Conservation (phyloP, 192 early-diverging fungal species). For the Podila clonocystis region DNA sequence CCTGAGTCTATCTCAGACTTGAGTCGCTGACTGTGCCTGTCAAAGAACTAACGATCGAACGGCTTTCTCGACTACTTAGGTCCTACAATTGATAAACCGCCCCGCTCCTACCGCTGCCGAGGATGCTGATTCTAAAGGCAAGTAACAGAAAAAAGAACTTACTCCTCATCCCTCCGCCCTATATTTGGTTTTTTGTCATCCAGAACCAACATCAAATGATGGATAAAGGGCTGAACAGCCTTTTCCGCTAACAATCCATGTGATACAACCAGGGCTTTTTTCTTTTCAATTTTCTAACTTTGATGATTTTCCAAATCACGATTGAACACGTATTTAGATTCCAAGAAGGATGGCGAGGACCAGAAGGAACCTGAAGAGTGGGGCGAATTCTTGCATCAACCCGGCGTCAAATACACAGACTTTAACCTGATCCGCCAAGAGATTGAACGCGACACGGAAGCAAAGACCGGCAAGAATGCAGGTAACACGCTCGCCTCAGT, state of each 20-base stretch:
- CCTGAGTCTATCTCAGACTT: not conserved
- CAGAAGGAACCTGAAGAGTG: conserved; percentile 80
- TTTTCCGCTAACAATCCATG: no score
- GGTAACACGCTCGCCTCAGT: conserved; percentile 38
- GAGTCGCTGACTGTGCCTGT: not conserved
- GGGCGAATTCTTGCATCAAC: conserved; percentile 99
- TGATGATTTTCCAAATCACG: not conserved
- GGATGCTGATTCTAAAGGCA: conserved; percentile 45
- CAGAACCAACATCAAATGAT: not conserved
- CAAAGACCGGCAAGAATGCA: conserved; percentile 82
- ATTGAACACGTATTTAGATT: conserved; percentile 6
- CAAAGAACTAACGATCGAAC: no score
- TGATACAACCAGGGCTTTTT: not conserved
- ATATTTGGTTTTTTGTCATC: not conserved
- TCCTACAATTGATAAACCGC: conserved; percentile 97
- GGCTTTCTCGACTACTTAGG: conserved; percentile 26
- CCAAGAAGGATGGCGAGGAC: conserved; percentile 15
- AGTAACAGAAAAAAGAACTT: not conserved
- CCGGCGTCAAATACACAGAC: conserved; percentile 95
- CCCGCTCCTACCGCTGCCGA: conserved; percentile 66
- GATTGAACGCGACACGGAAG: conserved; percentile 93
- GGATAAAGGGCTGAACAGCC: not conserved
- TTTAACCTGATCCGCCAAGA: conserved; percentile 98
- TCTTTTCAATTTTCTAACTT: not conserved
- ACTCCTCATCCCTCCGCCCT: not conserved